Evolutionary conservation across 352 stramenopile species (phyloP).

Genomic region (Halophytophthora polymorphica): DNA sequence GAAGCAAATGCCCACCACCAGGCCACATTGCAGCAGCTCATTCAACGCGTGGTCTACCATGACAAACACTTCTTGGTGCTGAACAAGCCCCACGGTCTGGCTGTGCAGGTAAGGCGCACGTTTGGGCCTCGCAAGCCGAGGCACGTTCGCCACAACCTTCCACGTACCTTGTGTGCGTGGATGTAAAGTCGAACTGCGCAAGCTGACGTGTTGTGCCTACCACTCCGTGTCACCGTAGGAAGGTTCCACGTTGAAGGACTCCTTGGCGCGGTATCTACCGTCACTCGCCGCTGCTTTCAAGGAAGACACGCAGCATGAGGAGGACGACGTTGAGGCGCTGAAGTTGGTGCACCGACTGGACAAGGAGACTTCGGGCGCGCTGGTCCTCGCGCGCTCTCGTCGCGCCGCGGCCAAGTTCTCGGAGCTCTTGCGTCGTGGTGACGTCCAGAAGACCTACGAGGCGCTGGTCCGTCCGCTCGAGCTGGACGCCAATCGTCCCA

Average conservation of each 20-base stretch:
- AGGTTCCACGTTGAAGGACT: conserved; percentile 38
- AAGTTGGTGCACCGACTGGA: conserved; percentile 69
- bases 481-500: neutral
- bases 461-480: conserved; percentile 30
- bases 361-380: conserved; percentile 61
- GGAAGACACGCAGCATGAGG: neutral
- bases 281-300: conserved; percentile 26
- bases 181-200: neutral
- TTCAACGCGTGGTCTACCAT: conserved; percentile 38
- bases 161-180: too few species aligned
- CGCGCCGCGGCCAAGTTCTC: conserved; percentile 66
- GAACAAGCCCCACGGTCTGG: conserved; percentile 68
- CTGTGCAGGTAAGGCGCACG: conserved; percentile 33
- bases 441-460: conserved; percentile 60
- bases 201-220: neutral
- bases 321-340: conserved; percentile 15
- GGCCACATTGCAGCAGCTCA: conserved; percentile 20
- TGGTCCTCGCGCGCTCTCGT: conserved; percentile 64
- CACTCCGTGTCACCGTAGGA: conserved; percentile 19
- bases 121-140: too few species aligned
- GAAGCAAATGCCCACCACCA: too few species aligned
- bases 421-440: conserved; percentile 29
- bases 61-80: conserved; percentile 63
- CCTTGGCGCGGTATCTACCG: conserved; percentile 44
- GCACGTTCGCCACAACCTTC: too few species aligned